phyloP scores from a whole-genome alignment of 345 rosid species.

The Brassica nigra region DNA sequence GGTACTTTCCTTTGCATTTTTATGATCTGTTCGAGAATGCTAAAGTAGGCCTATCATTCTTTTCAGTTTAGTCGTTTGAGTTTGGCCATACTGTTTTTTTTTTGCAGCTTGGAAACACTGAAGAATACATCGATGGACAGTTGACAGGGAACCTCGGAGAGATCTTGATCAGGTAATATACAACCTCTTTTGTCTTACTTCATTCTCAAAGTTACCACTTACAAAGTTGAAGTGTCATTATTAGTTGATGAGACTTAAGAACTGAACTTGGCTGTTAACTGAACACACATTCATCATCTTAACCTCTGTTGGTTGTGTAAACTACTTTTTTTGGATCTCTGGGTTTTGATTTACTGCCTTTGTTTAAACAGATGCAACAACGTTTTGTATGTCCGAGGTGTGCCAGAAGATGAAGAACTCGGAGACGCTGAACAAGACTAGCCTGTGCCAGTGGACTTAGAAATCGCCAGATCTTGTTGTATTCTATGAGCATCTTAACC shows the following conservation, averaged over 20 bases:
- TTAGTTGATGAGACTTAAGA: neutral
- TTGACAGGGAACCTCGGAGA: conserved; percentile 89
- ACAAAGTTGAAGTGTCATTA: neutral
- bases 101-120: conserved; percentile 79
- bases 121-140: conserved; percentile 84
- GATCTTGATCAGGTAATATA: conserved; percentile 75
- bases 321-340: neutral
- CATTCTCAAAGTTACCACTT: neutral
- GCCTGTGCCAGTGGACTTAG: neutral
- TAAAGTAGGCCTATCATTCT: neutral
- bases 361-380: conserved; percentile 77
- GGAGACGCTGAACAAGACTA: conserved; percentile 74
- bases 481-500: conserved; percentile 17
- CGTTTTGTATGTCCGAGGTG: conserved; percentile 89
- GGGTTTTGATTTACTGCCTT: neutral
- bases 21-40: neutral
- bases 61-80: neutral
- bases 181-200: neutral
- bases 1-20: conserved; percentile 43
- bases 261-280: neutral
- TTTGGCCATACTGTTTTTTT: neutral
- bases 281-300: neutral
- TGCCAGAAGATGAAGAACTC: conserved; percentile 91
- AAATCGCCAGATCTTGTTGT: conserved; percentile 15
- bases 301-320: neutral